Evolutionary conservation across 2,329 filamentous ascomycete genomes (phyloP).

Genomic region (Colletotrichum caudatum): DNA sequence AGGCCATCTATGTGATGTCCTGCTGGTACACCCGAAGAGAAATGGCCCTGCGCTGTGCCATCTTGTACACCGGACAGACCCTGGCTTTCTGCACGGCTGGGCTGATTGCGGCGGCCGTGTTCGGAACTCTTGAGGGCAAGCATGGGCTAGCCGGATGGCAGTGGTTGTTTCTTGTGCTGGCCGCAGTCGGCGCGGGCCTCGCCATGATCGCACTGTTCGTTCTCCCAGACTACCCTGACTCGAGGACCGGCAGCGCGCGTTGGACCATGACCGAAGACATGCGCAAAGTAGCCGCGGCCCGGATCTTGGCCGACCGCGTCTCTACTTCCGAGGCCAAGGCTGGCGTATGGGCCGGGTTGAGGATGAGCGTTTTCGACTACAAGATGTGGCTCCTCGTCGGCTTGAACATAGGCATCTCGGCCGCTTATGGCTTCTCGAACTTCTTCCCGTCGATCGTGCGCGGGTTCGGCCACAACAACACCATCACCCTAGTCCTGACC

Average conservation of each 20-base stretch:
- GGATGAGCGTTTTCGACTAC: slow-evolving; percentile 44
- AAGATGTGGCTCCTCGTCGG: slow-evolving; percentile 45
- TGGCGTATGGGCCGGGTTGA: slow-evolving; percentile 44
- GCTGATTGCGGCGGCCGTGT: slow-evolving; percentile 45
- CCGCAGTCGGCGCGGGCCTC: slow-evolving; percentile 40
- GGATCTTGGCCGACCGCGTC: slow-evolving; percentile 45
- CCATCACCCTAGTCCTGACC: slow-evolving; percentile 44
- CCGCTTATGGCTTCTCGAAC: slow-evolving; percentile 44
- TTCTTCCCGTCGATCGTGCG: slow-evolving; percentile 46
- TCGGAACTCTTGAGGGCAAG: slow-evolving; percentile 41
- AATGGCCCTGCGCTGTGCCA: slow-evolving; percentile 45
- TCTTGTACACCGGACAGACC: slow-evolving; percentile 45
- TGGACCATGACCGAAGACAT: slow-evolving; percentile 46
- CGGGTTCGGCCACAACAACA: slow-evolving; percentile 43
- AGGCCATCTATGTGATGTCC: slow-evolving; percentile 43
- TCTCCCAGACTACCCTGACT: slow-evolving; percentile 45
- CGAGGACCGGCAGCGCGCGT: slow-evolving; percentile 44
- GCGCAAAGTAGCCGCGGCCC: slow-evolving; percentile 44
- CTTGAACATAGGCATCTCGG: slow-evolving; percentile 44
- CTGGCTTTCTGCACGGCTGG: slow-evolving; percentile 45
- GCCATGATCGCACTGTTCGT: slow-evolving; percentile 43
- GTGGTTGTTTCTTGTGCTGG: slow-evolving; percentile 57
- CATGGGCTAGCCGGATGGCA: slow-evolving; percentile 53
- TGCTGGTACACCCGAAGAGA: slow-evolving; percentile 47
- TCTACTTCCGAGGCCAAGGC: slow-evolving; percentile 44